Percentiles rank a stretch among this genome's conserved stretches.
Conservation (phyloP, 2,329 filamentous ascomycete species). For the Xylaria sp. region DNA sequence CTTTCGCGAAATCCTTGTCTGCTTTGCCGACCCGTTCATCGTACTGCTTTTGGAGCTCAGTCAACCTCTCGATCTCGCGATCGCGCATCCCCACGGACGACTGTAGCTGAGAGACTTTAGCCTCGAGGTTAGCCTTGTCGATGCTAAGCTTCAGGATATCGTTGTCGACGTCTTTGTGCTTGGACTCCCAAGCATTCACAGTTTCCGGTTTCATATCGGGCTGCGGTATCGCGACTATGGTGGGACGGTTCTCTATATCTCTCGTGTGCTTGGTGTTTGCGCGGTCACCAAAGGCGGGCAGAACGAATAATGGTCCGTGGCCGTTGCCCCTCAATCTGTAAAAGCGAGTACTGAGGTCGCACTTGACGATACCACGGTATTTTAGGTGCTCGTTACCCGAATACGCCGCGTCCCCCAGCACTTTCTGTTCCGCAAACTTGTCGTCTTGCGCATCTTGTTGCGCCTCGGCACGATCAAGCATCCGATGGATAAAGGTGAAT, state of each 20-base stretch:
- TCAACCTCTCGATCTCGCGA: constrained; percentile 28
- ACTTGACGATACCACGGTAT: constrained; percentile 52
- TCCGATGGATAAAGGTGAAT: constrained; percentile 51
- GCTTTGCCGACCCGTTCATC: constrained; percentile 15
- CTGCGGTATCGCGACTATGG: constrained; percentile 39
- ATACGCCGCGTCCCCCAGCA: constrained; percentile 49
- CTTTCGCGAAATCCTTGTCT: constrained; percentile 1
- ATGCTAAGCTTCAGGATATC: constrained; percentile 10
- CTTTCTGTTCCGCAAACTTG: constrained; percentile 46
- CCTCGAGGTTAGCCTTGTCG: constrained; percentile 22
- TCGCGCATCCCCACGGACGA: constrained; percentile 17
- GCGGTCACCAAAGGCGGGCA: constrained; percentile 56
- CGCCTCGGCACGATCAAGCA: constrained; percentile 54
- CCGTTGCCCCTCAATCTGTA: constrained; percentile 56
- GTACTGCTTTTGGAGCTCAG: constrained; percentile 24
- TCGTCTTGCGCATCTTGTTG: constrained; percentile 44
- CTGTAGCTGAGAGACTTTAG: constrained; percentile 17
- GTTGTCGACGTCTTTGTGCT: constrained; percentile 27
- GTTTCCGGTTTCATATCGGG: constrained; percentile 28
- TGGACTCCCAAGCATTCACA: constrained; percentile 34
- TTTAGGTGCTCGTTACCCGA: constrained; percentile 38
- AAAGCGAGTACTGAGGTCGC: constrained; percentile 58
- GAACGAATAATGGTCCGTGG: constrained; percentile 56
- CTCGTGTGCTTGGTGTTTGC: constrained; percentile 51
- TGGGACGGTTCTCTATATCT: constrained; percentile 53